Percentiles rank a stretch among this genome's conserved stretches.
Conservation (phyloP, 176 grass and related monocot species). For the Puccinellia tenuiflora region DNA sequence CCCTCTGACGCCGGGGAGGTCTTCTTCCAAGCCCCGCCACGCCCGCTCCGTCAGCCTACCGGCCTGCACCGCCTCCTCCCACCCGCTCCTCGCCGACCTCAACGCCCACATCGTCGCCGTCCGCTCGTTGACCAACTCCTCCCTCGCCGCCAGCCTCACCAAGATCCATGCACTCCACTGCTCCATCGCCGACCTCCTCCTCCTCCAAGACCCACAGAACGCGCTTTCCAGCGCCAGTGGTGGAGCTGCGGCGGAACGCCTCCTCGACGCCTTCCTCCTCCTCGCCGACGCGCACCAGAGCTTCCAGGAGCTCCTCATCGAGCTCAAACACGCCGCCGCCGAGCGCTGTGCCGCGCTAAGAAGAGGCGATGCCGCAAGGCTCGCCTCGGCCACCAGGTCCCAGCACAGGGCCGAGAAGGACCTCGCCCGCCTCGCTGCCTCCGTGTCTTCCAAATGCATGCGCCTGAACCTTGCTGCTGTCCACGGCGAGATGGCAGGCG, state of each 20-base stretch:
- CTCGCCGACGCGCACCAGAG: conserved; percentile 50
- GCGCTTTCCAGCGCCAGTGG: neutral
- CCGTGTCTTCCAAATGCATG: neutral
- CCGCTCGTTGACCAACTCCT: conserved; percentile 7
- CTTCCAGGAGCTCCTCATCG: conserved; percentile 32
- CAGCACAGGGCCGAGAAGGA: conserved; percentile 36
- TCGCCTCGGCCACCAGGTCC: neutral
- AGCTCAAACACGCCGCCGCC: conserved; percentile 3
- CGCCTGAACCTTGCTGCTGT: neutral
- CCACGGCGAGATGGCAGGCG: neutral
- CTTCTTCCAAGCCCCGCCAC: conserved; percentile 19
- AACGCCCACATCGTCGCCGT: conserved; percentile 2
- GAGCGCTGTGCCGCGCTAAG: conserved; percentile 27
- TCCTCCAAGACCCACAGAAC: conserved; percentile 19
- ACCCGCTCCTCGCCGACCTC: conserved; percentile 43
- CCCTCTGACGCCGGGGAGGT: conserved; percentile 32
- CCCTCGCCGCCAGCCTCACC: conserved; percentile 14
- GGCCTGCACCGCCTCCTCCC: neutral
- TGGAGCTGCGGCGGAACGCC: neutral
- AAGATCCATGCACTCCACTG: conserved; percentile 32
- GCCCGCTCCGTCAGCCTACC: conserved; percentile 50
- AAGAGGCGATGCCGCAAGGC: neutral
- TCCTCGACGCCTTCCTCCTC: conserved; percentile 51
- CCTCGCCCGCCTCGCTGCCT: neutral
- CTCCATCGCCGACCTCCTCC: conserved; percentile 39